Percentiles rank a stretch among this genome's conserved stretches.
Conservation (phyloP, 345 rosid genomes). For the Ceriops zippeliana region DNA sequence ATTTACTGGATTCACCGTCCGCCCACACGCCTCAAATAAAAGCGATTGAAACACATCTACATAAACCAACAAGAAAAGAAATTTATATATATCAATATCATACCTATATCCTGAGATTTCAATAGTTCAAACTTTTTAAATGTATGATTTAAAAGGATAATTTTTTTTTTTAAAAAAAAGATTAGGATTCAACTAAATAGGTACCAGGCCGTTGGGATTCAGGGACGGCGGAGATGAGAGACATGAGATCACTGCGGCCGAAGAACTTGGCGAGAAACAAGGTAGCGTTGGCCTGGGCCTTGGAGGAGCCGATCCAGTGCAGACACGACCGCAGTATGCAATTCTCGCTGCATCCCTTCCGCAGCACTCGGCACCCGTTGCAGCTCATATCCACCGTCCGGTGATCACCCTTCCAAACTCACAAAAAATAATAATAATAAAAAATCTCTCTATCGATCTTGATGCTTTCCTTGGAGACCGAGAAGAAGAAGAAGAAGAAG, state of each 20-base stretch:
- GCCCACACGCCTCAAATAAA: constrained; percentile 59
- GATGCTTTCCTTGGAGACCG: not conserved
- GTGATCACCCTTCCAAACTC: not conserved
- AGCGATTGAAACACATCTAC: constrained; percentile 57
- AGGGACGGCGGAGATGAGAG: constrained; percentile 53
- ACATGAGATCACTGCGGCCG: constrained; percentile 38
- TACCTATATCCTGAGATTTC: not conserved
- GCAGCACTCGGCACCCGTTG: constrained; percentile 35
- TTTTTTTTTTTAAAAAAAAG: not conserved
- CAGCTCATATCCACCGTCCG: constrained; percentile 31
- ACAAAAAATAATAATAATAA: not conserved
- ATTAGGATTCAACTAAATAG: not conserved
- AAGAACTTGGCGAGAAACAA: constrained; percentile 36
- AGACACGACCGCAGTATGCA: constrained; percentile 30
- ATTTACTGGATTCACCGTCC: constrained; percentile 57
- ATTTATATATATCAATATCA: not conserved
- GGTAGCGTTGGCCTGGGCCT: constrained; percentile 38
- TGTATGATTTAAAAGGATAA: too few species aligned
- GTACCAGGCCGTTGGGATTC: constrained; percentile 51
- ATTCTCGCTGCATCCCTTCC: constrained; percentile 38
- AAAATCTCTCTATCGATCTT: not conserved
- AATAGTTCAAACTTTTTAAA: too few species aligned
- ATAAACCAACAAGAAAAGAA: not conserved
- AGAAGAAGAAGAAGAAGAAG: not conserved
- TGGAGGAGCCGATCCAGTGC: constrained; percentile 26